Conservation (phyloP, 2,329 filamentous ascomycete genomes). For the Ophiostoma perfectum region DNA sequence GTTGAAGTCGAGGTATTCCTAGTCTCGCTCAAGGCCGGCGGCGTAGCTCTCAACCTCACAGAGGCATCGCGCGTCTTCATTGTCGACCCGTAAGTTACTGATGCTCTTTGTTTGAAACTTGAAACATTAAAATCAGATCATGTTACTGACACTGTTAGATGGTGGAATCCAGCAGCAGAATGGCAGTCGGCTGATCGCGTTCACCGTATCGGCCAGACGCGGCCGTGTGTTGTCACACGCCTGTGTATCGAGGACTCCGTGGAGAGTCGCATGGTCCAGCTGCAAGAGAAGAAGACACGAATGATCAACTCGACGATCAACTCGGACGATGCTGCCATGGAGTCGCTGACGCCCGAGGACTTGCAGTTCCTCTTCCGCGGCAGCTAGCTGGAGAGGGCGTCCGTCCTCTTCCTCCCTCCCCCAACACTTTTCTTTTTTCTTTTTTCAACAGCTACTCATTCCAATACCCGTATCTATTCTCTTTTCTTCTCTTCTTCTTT, state of each 20-base stretch:
- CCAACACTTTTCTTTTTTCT: not conserved
- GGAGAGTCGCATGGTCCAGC: slow-evolving; percentile 87
- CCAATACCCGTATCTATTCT: not conserved
- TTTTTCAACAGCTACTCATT: not conserved
- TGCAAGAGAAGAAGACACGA: slow-evolving; percentile 97
- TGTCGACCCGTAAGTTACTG: slow-evolving; percentile 61
- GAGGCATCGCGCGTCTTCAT: slow-evolving; percentile 95
- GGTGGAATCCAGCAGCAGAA: slow-evolving; percentile 99
- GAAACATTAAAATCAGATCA: slow-evolving; percentile 34
- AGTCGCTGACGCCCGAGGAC: slow-evolving; percentile 83
- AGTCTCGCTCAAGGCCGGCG: slow-evolving; percentile 91
- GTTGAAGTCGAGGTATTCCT: slow-evolving; percentile 92
- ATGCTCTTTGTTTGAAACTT: no score
- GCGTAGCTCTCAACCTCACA: slow-evolving; percentile 90
- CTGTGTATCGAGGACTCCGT: slow-evolving; percentile 96
- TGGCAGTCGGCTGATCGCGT: slow-evolving; percentile 95
- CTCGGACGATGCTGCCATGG: slow-evolving; percentile 83
- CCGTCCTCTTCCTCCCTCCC: no score
- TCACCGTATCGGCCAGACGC: slow-evolving; percentile 91
- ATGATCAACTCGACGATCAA: slow-evolving; percentile 98
- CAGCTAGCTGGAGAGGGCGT: slow-evolving; percentile 30
- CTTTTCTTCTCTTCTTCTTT: not conserved
- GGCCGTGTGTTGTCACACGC: slow-evolving; percentile 88
- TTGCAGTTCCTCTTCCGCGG: slow-evolving; percentile 96
- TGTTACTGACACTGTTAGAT: no score